phyloP scores from a whole-genome alignment of 305 asterid species.

The Plantago coronopus region DNA sequence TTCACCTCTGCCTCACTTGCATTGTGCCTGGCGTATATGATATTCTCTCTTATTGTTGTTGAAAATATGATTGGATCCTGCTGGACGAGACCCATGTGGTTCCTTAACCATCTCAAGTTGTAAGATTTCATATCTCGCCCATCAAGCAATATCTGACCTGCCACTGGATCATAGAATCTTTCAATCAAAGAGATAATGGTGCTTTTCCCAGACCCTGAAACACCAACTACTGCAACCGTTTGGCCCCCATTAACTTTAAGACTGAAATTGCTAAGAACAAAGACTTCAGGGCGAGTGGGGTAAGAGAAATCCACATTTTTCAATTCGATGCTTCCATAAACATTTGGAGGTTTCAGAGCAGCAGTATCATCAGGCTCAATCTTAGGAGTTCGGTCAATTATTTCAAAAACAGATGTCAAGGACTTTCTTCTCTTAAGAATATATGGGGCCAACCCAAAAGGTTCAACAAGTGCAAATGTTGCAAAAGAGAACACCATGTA shows the following conservation, averaged over 20 bases:
- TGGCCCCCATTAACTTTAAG: conserved; percentile 96
- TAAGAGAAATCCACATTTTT: conserved; percentile 91
- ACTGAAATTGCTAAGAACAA: conserved; percentile 93
- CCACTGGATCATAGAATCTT: conserved; percentile 89
- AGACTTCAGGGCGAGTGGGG: conserved; percentile 86
- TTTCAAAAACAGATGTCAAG: conserved; percentile 80
- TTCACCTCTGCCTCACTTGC: conserved; percentile 99
- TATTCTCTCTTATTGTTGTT: conserved; percentile 86
- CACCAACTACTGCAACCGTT: conserved; percentile 95
- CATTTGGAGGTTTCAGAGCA: conserved; percentile 94
- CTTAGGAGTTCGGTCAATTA: conserved; percentile 86
- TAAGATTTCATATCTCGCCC: conserved; percentile 87
- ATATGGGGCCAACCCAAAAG: conserved; percentile 98
- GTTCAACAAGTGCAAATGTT: conserved; percentile 96
- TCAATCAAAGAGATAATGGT: conserved; percentile 87
- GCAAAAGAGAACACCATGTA: conserved; percentile 99
- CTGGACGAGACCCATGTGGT: conserved; percentile 92
- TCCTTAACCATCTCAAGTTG: conserved; percentile 96
- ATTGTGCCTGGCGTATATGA: conserved; percentile 94
- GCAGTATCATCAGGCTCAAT: conserved; percentile 96
- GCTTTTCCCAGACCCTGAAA: conserved; percentile 98
- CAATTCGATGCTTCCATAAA: conserved; percentile 95
- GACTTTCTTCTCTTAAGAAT: conserved; percentile 93
- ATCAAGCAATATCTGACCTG: conserved; percentile 85
- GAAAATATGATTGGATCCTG: conserved; percentile 98